phyloP scores from a whole-genome alignment of 441 rosid species.

The Daphne laureola region DNA sequence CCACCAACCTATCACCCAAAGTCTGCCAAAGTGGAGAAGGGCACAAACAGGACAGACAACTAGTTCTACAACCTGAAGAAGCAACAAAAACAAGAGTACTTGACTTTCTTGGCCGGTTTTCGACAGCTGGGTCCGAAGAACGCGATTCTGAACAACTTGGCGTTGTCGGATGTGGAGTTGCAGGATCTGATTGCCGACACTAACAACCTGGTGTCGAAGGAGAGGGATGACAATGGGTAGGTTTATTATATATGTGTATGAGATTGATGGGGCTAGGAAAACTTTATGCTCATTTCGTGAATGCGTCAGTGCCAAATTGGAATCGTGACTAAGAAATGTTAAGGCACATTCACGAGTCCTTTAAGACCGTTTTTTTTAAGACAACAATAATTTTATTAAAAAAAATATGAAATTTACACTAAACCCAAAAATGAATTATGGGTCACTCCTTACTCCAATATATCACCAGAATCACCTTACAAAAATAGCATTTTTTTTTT shows the following conservation, averaged over 20 bases:
- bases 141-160: constrained; percentile 57
- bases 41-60: constrained; percentile 92
- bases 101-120: constrained; percentile 70
- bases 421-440: too few species aligned
- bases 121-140: constrained; percentile 76
- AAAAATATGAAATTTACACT: too few species aligned
- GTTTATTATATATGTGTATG: constrained; percentile 71
- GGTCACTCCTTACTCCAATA: too few species aligned
- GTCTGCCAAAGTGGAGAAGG: constrained; percentile 94
- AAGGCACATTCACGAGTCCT: constrained; percentile 78
- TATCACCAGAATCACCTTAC: too few species aligned
- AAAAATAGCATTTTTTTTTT: too few species aligned
- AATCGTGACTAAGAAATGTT: constrained; percentile 57
- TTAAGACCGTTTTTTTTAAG: constrained; percentile 54
- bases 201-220: constrained; percentile 50
- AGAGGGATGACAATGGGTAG: constrained; percentile 70
- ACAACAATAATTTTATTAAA: too few species aligned
- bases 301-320: constrained; percentile 81
- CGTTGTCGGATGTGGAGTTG: constrained; percentile 71
- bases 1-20: too few species aligned
- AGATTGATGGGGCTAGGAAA: constrained; percentile 67
- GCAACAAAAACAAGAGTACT: constrained; percentile 67
- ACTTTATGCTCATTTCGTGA: constrained; percentile 86
- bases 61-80: constrained; percentile 90
- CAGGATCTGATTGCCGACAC: constrained; percentile 80